phyloP scores from a whole-genome alignment of 2,329 filamentous ascomycete genomes.

The Raffaelea albimanens region DNA sequence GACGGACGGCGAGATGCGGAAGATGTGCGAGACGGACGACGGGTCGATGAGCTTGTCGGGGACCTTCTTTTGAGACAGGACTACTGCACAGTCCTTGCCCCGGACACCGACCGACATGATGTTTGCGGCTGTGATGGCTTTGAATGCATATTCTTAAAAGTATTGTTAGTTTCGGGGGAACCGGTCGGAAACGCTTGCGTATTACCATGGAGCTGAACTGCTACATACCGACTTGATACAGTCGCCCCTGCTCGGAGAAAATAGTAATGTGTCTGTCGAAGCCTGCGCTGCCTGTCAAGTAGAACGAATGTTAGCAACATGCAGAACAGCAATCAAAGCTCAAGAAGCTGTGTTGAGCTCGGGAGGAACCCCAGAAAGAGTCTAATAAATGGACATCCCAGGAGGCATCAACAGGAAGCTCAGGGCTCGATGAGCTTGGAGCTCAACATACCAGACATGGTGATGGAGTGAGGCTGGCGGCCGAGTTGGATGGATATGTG shows the following conservation, averaged over 20 bases:
- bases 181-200: neutral
- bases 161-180: too few species aligned
- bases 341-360: neutral
- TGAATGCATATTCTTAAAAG: conserved; percentile 99
- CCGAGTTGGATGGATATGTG: neutral
- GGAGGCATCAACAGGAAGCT: too few species aligned
- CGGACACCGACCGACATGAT: conserved; percentile 95
- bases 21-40: conserved; percentile 92
- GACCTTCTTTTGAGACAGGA: conserved; percentile 98
- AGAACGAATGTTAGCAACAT: conserved; percentile 2
- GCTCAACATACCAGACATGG: conserved; percentile 44
- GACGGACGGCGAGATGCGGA: conserved; percentile 90
- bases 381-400: too few species aligned
- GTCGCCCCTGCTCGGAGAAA: conserved; percentile 95
- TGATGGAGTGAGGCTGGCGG: conserved; percentile 18
- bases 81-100: conserved; percentile 94
- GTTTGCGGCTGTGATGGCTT: conserved; percentile 97
- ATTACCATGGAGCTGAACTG: neutral
- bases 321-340: too few species aligned
- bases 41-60: conserved; percentile 99
- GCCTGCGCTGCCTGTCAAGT: conserved; percentile 62
- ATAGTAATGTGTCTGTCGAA: conserved; percentile 99
- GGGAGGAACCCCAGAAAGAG: too few species aligned
- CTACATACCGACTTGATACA: conserved; percentile 97
- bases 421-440: too few species aligned